Evolutionary conservation across 495 filamentous ascomycete species (phyloP).

Genomic region (Aspergillus diversus): DNA sequence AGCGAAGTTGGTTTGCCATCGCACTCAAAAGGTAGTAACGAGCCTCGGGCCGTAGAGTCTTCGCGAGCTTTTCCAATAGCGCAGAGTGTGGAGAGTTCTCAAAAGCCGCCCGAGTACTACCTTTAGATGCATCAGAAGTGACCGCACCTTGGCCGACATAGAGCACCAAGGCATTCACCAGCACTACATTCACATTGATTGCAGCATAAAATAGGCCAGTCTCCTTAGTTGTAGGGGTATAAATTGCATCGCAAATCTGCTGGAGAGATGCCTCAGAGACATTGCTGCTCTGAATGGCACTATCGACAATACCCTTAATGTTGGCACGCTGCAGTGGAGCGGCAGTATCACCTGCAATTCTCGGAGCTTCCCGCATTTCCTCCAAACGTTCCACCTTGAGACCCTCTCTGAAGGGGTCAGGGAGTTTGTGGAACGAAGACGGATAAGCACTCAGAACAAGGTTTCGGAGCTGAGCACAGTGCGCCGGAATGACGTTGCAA

Average conservation of each 20-base stretch:
- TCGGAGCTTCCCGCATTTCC: slow-evolving; percentile 70
- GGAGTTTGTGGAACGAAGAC: slow-evolving; percentile 70
- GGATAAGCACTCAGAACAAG: slow-evolving; percentile 85
- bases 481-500: slow-evolving; percentile 80
- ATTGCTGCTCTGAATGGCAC: slow-evolving; percentile 60
- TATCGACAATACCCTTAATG: slow-evolving; percentile 70
- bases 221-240: slow-evolving; percentile 53
- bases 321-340: slow-evolving; percentile 61
- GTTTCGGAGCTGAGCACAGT: slow-evolving; percentile 88
- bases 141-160: slow-evolving; percentile 79
- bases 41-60: slow-evolving; percentile 72
- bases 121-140: slow-evolving; percentile 56
- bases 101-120: slow-evolving; percentile 63
- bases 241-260: slow-evolving; percentile 69
- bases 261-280: slow-evolving; percentile 68
- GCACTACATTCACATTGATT: slow-evolving; percentile 66
- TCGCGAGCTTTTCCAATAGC: slow-evolving; percentile 74
- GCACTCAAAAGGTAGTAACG: slow-evolving; percentile 83
- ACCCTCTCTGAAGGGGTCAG: slow-evolving; percentile 78
- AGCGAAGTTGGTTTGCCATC: slow-evolving; percentile 90
- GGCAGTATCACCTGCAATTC: slow-evolving; percentile 63
- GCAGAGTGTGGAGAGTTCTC: slow-evolving; percentile 72
- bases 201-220: slow-evolving; percentile 63
- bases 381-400: slow-evolving; percentile 81
- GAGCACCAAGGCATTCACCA: slow-evolving; percentile 81